Conservation (phyloP, 768 basidiomycete species). For the Fomitopsis serialis region DNA sequence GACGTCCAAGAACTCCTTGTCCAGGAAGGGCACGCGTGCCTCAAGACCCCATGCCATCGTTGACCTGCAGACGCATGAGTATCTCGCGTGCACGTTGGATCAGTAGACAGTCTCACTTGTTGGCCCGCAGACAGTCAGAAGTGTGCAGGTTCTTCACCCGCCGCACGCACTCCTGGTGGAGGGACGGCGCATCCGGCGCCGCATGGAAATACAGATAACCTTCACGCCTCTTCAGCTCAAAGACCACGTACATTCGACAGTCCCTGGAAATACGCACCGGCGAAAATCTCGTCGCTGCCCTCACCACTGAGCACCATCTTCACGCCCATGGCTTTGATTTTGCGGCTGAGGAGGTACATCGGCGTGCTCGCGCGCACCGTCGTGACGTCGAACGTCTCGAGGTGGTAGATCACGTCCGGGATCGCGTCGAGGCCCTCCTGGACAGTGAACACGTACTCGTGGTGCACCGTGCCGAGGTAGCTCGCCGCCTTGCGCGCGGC, state of each 20-base stretch:
- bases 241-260: neutral
- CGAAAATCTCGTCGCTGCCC: constrained; percentile 96
- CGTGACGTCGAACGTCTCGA: constrained; percentile 98
- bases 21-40: constrained; percentile 97
- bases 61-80: constrained; percentile 45
- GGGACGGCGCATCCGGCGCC: constrained; percentile 80
- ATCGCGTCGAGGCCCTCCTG: constrained; percentile 97
- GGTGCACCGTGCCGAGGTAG: constrained; percentile 91
- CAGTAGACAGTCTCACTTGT: constrained; percentile 64
- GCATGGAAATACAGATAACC: constrained; percentile 99
- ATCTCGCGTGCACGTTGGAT: neutral
- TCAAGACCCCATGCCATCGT: constrained; percentile 99
- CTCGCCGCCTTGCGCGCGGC: constrained; percentile 92
- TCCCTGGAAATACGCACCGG: constrained; percentile 47
- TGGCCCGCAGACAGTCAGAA: constrained; percentile 93
- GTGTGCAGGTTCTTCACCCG: constrained; percentile 98
- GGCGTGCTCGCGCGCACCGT: constrained; percentile 97
- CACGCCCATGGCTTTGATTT: constrained; percentile 99
- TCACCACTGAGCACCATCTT: constrained; percentile 99
- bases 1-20: constrained; percentile 92
- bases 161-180: constrained; percentile 93
- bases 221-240: neutral
- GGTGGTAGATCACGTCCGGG: constrained; percentile 95
- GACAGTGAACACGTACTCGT: constrained; percentile 97
- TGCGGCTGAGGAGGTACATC: constrained; percentile 96